These are phyloP conservation scores for Colletotrichum aenigma DNA, from an alignment of 2,329 filamentous ascomycete species.

Conservation along the genomic window DNA sequence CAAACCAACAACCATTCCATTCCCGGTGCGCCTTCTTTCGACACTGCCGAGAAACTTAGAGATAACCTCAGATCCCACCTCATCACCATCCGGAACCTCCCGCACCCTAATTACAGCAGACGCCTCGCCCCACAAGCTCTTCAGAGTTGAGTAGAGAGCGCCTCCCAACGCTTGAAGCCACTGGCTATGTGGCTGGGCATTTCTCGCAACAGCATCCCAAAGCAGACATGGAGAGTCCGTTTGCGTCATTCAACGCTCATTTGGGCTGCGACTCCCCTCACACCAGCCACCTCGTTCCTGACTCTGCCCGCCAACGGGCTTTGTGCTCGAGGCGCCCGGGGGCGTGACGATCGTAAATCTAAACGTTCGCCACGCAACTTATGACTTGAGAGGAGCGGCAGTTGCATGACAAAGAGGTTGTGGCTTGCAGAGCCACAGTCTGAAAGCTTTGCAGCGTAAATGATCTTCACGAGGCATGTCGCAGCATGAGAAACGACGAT, in stretches of 20 bases:
- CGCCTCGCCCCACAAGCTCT: background rate
- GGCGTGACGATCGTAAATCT: background rate
- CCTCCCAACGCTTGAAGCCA: background rate
- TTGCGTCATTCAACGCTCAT: background rate
- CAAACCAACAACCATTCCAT: background rate
- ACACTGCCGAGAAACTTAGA: background rate
- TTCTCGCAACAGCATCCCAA: background rate
- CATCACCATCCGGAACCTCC: background rate
- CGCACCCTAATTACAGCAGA: accelerated
- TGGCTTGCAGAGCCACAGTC: background rate
- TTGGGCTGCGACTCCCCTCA: background rate
- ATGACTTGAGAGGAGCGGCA: background rate
- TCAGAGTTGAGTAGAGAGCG: background rate
- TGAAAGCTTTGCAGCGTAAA: background rate
- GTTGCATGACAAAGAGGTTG: background rate
- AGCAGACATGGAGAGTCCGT: background rate
- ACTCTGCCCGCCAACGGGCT: background rate
- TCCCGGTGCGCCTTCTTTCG: background rate
- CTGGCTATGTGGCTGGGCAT: background rate
- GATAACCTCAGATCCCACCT: background rate
- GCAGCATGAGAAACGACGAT: background rate
- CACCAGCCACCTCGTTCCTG: background rate
- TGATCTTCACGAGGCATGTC: background rate
- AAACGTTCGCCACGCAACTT: background rate
- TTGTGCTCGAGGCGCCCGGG: background rate